Evolutionary conservation across 2,329 filamentous ascomycete species (phyloP).

Genomic region (Huntiella bhutanensis): DNA sequence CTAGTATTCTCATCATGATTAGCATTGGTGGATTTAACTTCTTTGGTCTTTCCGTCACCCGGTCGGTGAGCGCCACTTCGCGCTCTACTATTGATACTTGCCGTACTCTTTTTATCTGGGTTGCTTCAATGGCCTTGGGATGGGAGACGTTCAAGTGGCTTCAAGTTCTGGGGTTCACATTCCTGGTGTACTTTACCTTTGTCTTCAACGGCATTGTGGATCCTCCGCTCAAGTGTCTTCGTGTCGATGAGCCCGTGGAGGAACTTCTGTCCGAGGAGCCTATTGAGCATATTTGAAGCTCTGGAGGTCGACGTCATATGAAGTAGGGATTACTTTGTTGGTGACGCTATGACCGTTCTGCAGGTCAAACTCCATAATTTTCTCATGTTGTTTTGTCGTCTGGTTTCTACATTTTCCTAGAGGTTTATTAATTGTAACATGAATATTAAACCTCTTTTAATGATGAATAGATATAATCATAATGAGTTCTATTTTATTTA

Average conservation of each 20-base stretch:
- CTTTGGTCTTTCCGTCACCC: constrained; percentile 87
- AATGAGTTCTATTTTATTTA: no score
- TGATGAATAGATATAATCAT: no score
- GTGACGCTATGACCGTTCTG: background rate
- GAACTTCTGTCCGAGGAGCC: constrained; percentile 65
- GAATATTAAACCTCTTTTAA: no score
- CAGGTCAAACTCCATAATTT: background rate
- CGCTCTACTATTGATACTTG: constrained; percentile 95
- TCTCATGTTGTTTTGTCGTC: background rate
- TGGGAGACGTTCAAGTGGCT: constrained; percentile 98
- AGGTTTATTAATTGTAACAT: no score
- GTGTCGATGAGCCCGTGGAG: constrained; percentile 32
- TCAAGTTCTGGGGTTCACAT: constrained; percentile 70
- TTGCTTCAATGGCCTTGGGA: constrained; percentile 76
- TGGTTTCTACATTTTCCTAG: no score
- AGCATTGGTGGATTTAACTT: constrained; percentile 98
- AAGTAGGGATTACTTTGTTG: background rate
- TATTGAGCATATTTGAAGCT: constrained; percentile 43
- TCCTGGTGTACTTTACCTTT: constrained; percentile 92
- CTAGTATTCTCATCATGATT: constrained; percentile 84
- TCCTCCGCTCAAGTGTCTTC: constrained; percentile 56
- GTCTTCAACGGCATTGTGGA: constrained; percentile 87
- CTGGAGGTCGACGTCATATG: background rate
- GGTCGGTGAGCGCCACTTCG: constrained; percentile 74
- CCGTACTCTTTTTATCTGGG: constrained; percentile 94